Evolutionary conservation across 306 rosid species (phyloP).

Genomic region (Corylus americana): DNA sequence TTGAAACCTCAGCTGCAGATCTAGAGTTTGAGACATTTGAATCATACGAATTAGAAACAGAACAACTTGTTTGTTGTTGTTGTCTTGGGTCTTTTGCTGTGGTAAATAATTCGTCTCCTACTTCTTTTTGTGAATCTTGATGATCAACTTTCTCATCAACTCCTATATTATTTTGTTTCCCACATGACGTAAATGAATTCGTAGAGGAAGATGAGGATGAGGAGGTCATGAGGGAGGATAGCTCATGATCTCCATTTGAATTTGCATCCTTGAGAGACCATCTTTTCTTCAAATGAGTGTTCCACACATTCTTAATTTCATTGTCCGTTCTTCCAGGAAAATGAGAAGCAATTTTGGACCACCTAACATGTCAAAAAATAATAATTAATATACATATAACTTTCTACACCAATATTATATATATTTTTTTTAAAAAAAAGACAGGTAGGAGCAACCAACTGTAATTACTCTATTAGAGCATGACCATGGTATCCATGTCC

Average conservation of each 20-base stretch:
- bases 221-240: conserved; percentile 57
- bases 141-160: background rate
- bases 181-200: conserved; percentile 32
- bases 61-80: conserved; percentile 25
- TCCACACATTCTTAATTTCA: conserved; percentile 96
- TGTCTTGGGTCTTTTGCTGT: conserved; percentile 31
- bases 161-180: conserved; percentile 15
- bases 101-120: conserved; percentile 11
- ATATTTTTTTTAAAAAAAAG: no score
- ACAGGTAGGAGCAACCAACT: no score
- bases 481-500: no score
- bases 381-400: no score
- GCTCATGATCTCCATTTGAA: conserved; percentile 31
- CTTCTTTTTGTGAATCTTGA: conserved; percentile 1
- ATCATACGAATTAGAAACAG: conserved; percentile 27
- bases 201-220: conserved; percentile 59
- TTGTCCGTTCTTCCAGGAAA: conserved; percentile 92
- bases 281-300: conserved; percentile 87
- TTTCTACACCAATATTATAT: no score
- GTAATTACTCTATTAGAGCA: no score
- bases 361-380: conserved; percentile 36
- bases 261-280: conserved; percentile 26
- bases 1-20: conserved; percentile 28
- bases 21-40: conserved; percentile 46
- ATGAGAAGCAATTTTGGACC: conserved; percentile 86